Base-by-base conservation (phyloP, 2,329 filamentous ascomycete genomes). In the Tolypocladium ovalisporum region DNA sequence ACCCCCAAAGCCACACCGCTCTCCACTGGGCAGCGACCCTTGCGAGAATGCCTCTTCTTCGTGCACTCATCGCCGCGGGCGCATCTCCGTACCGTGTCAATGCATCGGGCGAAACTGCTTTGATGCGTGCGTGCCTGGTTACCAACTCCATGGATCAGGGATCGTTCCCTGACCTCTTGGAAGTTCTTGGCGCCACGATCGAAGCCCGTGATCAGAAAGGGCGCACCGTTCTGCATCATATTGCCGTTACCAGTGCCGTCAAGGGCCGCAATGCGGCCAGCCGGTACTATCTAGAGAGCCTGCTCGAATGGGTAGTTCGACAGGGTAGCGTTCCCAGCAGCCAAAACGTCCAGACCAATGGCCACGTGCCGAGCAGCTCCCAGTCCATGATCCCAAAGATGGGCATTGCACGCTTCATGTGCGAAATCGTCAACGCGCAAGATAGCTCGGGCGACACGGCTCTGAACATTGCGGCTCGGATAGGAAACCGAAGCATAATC, bases 1-100 rank as follows among this genome's bases (percentile, higher is more conserved):
- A 99, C 67, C 82, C 87, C 32, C 90, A 90, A 59, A 86, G 86
- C 39, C 90, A 97, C 67, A 97, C 91, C 22, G 92, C 92, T 3
- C 77, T 99, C 44, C 93, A 97, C 68, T 99, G 94, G 94, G 94
- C 94, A 2, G 91, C 94, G 6, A 97, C 94, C 5, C 79, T 99
- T 52, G 91, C 91, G 3, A 87, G 93, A 19, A 87, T 96, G 69
- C 83, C 89, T 1, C 79, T 99, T 7, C 78, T 97, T 57, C 85
- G 89, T 56, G 82, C 92, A 0, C 79, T 99, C 13, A 89, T 97
- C 57, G 80, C 85, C 6, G 87, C 88, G 52, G 94, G 94, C 1
- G 92, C 93, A 1, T 96, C 87, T 63, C 90, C 96, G 52, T 89
- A 87, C 68, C 84, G 94, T 35, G 87, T 96, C 1, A 99, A 97